Conservation (phyloP, 106 monocot genomes). For the Triglochin maritima region DNA sequence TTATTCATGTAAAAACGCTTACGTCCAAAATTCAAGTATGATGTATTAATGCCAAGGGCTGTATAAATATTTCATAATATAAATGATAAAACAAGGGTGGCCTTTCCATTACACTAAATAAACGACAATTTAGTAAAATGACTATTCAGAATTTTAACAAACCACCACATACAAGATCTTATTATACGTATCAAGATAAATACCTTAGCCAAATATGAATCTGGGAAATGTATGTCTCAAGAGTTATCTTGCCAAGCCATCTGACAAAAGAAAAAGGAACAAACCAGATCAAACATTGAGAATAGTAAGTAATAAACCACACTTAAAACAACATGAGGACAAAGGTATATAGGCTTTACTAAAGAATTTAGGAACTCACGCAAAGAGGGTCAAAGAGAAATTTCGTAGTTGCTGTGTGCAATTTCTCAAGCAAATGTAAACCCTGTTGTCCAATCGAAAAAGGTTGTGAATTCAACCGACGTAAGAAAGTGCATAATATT, state of each 20-base stretch:
- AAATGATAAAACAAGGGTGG: too few species aligned
- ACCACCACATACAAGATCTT: too few species aligned
- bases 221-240: conserved; percentile 44
- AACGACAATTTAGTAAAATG: too few species aligned
- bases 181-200: neutral
- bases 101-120: too few species aligned
- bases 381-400: conserved; percentile 77
- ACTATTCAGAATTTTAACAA: too few species aligned
- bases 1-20: too few species aligned
- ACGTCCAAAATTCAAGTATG: too few species aligned
- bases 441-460: conserved; percentile 22
- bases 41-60: too few species aligned
- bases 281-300: neutral
- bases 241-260: conserved; percentile 40
- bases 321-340: neutral
- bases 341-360: too few species aligned
- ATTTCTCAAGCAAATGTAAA: conserved; percentile 88
- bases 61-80: too few species aligned
- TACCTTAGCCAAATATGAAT: conserved; percentile 44
- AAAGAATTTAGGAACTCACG: conserved; percentile 35
- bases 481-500: neutral
- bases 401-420: conserved; percentile 62
- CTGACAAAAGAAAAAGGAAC: conserved; percentile 10
- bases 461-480: too few species aligned
- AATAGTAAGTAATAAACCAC: neutral